phyloP scores from a whole-genome alignment of 257 asterid genomes.

The Jasminum sambac region DNA sequence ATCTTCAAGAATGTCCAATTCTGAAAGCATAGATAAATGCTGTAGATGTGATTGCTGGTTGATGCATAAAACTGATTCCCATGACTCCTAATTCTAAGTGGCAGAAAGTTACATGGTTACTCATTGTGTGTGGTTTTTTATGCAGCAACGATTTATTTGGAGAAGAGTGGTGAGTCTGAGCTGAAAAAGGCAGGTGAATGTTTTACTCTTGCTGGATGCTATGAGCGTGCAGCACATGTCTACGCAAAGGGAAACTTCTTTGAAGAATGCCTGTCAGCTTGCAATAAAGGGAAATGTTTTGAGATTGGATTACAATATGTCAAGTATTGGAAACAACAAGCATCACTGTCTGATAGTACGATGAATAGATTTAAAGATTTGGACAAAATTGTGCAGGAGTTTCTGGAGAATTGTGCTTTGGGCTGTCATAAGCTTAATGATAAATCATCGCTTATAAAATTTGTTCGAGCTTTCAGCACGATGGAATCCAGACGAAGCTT shows the following conservation, averaged over 20 bases:
- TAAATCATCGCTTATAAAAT: constrained; percentile 41
- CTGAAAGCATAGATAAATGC: too few relatives aligned
- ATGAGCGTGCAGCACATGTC: constrained; percentile 43
- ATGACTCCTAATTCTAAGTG: too few relatives aligned
- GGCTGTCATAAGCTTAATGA: constrained; percentile 36
- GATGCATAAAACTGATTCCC: too few relatives aligned
- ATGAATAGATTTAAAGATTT: constrained; percentile 26
- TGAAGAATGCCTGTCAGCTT: constrained; percentile 49
- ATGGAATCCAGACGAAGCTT: constrained; percentile 45
- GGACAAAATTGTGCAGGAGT: constrained; percentile 40
- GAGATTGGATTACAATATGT: constrained; percentile 49
- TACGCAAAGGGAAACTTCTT: constrained; percentile 46
- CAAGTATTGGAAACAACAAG: constrained; percentile 49
- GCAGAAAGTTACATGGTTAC: too few relatives aligned
- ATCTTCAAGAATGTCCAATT: too few relatives aligned
- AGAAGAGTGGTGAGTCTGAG: constrained; percentile 42
- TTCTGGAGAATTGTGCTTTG: constrained; percentile 43
- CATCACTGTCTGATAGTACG: constrained; percentile 10
- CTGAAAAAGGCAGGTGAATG: constrained; percentile 60
- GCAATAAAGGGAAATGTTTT: constrained; percentile 47
- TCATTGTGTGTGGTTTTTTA: too few relatives aligned
- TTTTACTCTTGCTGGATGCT: constrained; percentile 47
- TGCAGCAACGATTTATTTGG: constrained; percentile 53
- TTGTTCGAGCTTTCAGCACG: constrained; percentile 48
- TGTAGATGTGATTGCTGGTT: too few relatives aligned